Percentiles rank a stretch among this genome's conserved stretches.
Conservation (phyloP, 2,329 filamentous ascomycete species). For the Dactylonectria estremocensis region DNA sequence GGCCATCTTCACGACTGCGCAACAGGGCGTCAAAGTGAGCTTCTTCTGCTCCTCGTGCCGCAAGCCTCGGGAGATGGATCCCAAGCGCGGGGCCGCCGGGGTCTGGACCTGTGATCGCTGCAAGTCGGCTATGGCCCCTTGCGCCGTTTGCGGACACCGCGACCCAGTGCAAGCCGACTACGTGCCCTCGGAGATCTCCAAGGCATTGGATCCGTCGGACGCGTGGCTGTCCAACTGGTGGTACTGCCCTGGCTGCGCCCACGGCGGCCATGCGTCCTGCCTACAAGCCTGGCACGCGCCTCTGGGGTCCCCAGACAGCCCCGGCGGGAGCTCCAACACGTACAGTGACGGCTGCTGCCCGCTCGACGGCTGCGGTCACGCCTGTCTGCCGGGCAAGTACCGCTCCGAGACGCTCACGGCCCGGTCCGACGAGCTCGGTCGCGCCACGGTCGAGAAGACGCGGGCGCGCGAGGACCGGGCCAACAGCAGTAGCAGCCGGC, state of each 20-base stretch:
- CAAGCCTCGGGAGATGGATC: conserved; percentile 70
- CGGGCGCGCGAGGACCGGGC: conserved; percentile 47
- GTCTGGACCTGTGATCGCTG: conserved; percentile 75
- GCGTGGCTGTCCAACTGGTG: conserved; percentile 67
- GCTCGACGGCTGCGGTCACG: conserved; percentile 76
- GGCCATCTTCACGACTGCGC: conserved; percentile 67
- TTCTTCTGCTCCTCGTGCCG: conserved; percentile 71
- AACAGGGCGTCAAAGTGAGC: conserved; percentile 68
- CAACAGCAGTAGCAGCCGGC: conserved; percentile 46
- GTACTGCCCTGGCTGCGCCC: conserved; percentile 74
- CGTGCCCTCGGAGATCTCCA: conserved; percentile 51
- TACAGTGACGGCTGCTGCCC: conserved; percentile 73
- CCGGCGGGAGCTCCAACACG: conserved; percentile 42
- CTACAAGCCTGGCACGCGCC: conserved; percentile 72
- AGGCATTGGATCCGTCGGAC: conserved; percentile 44
- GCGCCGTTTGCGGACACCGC: conserved; percentile 72
- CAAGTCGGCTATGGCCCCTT: conserved; percentile 66
- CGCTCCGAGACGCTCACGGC: conserved; percentile 63
- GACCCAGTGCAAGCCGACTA: conserved; percentile 62
- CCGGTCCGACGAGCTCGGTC: conserved; percentile 67
- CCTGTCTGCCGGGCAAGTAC: conserved; percentile 72
- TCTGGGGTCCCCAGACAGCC: conserved; percentile 36
- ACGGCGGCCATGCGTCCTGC: conserved; percentile 74
- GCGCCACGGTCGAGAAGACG: conserved; percentile 60
- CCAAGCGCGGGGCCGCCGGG: conserved; percentile 58